A percentile compares a stretch with the other conserved stretches of the same genome.
phyloP scores from a whole-genome alignment of 2,329 filamentous ascomycete genomes.

The Didymella pinodella region DNA sequence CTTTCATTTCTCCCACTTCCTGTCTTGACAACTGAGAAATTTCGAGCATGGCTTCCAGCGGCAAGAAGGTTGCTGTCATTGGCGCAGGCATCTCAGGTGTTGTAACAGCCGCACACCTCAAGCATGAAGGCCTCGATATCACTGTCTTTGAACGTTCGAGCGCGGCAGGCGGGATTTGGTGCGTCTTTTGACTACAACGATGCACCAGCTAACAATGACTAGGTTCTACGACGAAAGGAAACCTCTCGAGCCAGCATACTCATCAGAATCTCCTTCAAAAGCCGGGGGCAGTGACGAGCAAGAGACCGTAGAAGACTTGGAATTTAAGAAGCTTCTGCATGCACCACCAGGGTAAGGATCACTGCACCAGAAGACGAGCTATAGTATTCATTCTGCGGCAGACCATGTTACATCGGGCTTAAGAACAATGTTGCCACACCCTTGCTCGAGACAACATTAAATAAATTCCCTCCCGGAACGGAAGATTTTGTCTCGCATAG shows the following conservation, averaged over 20 bases:
- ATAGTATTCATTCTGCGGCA: conserved; percentile 26
- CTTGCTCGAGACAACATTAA: conserved; percentile 59
- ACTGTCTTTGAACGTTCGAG: conserved; percentile 63
- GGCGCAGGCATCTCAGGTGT: conserved; percentile 51
- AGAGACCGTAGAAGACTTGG: conserved; percentile 18
- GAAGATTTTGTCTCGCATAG: conserved; percentile 66
- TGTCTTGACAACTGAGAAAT: background rate
- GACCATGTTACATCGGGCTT: conserved; percentile 62
- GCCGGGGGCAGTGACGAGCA: conserved; percentile 30
- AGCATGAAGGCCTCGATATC: conserved; percentile 54
- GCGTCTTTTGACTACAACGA: conserved; percentile 22
- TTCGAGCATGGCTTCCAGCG: conserved; percentile 23
- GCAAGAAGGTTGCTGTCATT: conserved; percentile 42
- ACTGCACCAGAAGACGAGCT: background rate
- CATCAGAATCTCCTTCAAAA: conserved; percentile 38
- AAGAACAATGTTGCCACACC: conserved; percentile 63
- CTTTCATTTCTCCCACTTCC: background rate
- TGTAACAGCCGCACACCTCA: conserved; percentile 47
- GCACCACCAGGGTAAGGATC: conserved; percentile 60
- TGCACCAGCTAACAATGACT: background rate
- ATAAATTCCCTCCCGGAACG: conserved; percentile 66
- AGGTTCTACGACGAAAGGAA: conserved; percentile 61
- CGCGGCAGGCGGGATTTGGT: conserved; percentile 66
- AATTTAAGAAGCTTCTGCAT: conserved; percentile 44
- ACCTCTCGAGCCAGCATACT: conserved; percentile 59